phyloP scores from a whole-genome alignment of 2,329 filamentous ascomycete genomes.

The Fusarium aywerte region DNA sequence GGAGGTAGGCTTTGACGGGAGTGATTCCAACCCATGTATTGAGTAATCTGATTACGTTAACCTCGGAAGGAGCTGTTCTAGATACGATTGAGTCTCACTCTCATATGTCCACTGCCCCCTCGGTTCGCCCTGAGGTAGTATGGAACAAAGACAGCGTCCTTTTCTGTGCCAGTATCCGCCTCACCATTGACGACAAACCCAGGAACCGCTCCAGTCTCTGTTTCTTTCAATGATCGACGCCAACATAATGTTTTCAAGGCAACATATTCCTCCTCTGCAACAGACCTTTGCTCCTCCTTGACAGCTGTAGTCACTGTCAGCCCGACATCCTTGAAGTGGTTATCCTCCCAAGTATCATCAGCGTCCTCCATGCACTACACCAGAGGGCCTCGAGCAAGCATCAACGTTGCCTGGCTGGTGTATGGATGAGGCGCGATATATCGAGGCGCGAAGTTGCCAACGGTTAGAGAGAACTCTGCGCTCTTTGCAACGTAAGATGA shows the following conservation, averaged over 20 bases:
- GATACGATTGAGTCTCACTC: constrained; percentile 14
- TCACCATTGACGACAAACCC: background rate
- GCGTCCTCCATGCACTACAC: constrained; percentile 70
- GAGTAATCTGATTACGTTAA: too few species aligned
- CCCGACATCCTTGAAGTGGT: constrained; percentile 30
- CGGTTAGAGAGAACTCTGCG: constrained; percentile 50
- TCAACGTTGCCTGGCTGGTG: constrained; percentile 64
- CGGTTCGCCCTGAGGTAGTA: constrained; percentile 29
- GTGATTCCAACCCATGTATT: too few species aligned
- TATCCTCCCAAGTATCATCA: constrained; percentile 24
- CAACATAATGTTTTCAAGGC: constrained; percentile 23
- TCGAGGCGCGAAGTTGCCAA: constrained; percentile 59
- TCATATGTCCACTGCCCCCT: constrained; percentile 31
- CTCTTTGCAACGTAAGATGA: constrained; percentile 54
- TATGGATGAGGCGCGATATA: constrained; percentile 65
- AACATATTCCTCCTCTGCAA: constrained; percentile 21
- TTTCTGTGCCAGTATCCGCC: background rate
- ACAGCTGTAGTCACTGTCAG: background rate
- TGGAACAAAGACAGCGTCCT: constrained; percentile 8
- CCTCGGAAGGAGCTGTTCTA: too few species aligned
- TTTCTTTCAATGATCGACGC: background rate
- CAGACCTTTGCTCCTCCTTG: background rate
- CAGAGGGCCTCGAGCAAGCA: constrained; percentile 66
- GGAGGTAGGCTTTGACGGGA: too few species aligned
- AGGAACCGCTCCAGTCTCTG: background rate